These are phyloP conservation scores for Phytophthora litchii DNA, from an alignment of 352 stramenopile genomes.

Conservation along the genomic window DNA sequence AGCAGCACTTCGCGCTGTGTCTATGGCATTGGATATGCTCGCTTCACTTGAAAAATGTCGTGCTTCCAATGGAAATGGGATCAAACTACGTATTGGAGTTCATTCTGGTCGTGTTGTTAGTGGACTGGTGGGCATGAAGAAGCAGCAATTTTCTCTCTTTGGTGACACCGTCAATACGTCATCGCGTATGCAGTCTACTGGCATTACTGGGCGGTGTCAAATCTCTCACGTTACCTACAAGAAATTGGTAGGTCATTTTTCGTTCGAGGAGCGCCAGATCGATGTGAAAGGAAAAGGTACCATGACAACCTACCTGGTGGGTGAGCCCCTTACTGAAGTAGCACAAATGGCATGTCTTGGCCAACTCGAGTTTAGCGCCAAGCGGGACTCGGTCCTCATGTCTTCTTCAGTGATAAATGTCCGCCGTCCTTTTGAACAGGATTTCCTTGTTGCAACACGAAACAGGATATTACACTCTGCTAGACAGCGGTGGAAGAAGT, in stretches of 20 bases:
- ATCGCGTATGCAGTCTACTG: constrained; percentile 91
- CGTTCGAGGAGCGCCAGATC: constrained; percentile 80
- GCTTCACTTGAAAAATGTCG: constrained; percentile 65
- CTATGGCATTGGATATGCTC: constrained; percentile 85
- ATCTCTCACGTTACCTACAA: constrained; percentile 85
- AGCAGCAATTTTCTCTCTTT: constrained; percentile 94
- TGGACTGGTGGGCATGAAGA: constrained; percentile 91
- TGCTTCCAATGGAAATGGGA: constrained; percentile 77
- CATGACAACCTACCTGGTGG: constrained; percentile 87
- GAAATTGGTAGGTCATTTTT: constrained; percentile 77
- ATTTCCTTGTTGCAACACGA: constrained; percentile 57
- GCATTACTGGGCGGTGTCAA: constrained; percentile 78
- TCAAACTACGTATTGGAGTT: constrained; percentile 92
- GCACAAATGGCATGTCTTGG: constrained; percentile 61
- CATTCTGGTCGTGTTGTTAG: constrained; percentile 90
- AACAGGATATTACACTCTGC: constrained; percentile 58
- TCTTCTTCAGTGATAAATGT: constrained; percentile 45
- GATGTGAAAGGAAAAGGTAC: constrained; percentile 88
- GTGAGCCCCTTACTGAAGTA: constrained; percentile 67
- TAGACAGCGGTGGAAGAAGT: constrained; percentile 62
- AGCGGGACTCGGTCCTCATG: constrained; percentile 68
- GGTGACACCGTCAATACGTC: constrained; percentile 93
- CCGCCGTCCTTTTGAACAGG: constrained; percentile 50
- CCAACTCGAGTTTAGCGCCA: constrained; percentile 65
- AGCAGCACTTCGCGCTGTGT: constrained; percentile 73